Evolutionary conservation across 1,284 basidiomycete species (phyloP).

Genomic region (Marasmius fiardii): DNA sequence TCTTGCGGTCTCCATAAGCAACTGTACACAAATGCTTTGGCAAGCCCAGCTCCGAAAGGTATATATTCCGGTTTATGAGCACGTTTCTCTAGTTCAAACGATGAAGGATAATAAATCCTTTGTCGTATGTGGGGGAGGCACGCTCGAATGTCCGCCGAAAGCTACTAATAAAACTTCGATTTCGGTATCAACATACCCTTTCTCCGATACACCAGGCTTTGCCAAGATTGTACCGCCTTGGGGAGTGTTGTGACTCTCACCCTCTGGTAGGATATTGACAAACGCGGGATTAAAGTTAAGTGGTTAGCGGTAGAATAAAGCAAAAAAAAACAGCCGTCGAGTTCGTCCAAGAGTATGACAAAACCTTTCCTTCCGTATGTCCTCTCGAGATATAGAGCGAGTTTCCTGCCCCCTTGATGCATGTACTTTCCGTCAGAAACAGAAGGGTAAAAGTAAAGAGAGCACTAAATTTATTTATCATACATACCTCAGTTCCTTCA

Average conservation of each 20-base stretch:
- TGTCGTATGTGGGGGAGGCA: conserved; percentile 56
- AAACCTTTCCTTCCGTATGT: conserved; percentile 47
- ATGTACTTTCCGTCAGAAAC: no score
- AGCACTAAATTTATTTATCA: no score
- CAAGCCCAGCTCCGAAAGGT: conserved; percentile 19
- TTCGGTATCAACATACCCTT: conserved; percentile 59
- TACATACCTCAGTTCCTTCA: conserved; percentile 46
- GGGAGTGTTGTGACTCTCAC: conserved; percentile 13
- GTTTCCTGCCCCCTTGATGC: conserved; percentile 41
- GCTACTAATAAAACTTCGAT: conserved; percentile 52
- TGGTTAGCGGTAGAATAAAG: neutral
- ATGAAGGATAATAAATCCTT: conserved; percentile 56
- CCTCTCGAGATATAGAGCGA: conserved; percentile 36
- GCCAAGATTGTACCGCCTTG: conserved; percentile 32
- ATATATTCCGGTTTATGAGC: conserved; percentile 36
- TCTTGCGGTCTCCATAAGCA: conserved; percentile 18
- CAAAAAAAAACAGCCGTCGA: neutral
- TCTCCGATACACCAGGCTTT: conserved; percentile 56
- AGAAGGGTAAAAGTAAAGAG: no score
- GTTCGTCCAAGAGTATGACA: conserved; percentile 43
- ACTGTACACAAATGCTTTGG: conserved; percentile 23
- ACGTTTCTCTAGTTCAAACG: conserved; percentile 46
- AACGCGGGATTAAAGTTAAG: neutral
- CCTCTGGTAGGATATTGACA: neutral
- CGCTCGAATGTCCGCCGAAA: conserved; percentile 66